Base-by-base conservation (phyloP, 2,329 filamentous ascomycete genomes). In the Teratosphaeriaceae sp. region DNA sequence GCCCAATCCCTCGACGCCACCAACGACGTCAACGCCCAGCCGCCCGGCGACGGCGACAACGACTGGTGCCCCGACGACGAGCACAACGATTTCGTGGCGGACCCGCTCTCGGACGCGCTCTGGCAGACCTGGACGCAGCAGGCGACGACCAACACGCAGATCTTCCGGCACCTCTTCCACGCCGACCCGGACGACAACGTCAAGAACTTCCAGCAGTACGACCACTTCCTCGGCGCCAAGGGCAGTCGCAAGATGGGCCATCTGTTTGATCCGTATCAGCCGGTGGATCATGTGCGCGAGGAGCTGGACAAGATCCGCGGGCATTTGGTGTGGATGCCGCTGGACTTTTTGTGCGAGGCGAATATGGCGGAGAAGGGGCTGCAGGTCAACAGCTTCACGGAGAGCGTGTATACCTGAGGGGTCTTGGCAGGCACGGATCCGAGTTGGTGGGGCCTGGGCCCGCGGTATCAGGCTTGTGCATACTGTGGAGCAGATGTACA, bases 251-350 rank as follows among this genome's bases (percentile, higher is more conserved):
- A 87, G 64, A 70, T 88, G 2, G 90, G 92, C 0, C 92, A 97
- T 65, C 74, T 97, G 46, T 94, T 85, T 56, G 88, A 94, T 61
- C 78, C 78, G 45, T 87, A 84, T 64, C 75, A 84, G 62, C 83
- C 85, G 0, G 76, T 80, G 0, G 72, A 81, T 19, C 82, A 94
- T 43, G 80, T 92, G 5, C 76, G 85, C 13, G 64, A 74, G 51
- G 88, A 90, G 63, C 70, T 97, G 38, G 81, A 88, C 55, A 74
- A 83, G 58, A 79, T 97, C 53, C 55, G 55, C 67, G 90, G 90
- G 0, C 90, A 97, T 69, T 65, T 97, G 30, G 90, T 97, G 5
- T 94, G 87, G 86, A 90, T 95, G 82, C 88, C 88, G n/a, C 64
- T 97, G 57, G 79, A 88, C 35, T 97, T 95, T 61, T 65, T 97